Percentiles rank a stretch among this genome's conserved stretches.
Conservation (phyloP, 345 rosid genomes). For the Gossypium thurberi region DNA sequence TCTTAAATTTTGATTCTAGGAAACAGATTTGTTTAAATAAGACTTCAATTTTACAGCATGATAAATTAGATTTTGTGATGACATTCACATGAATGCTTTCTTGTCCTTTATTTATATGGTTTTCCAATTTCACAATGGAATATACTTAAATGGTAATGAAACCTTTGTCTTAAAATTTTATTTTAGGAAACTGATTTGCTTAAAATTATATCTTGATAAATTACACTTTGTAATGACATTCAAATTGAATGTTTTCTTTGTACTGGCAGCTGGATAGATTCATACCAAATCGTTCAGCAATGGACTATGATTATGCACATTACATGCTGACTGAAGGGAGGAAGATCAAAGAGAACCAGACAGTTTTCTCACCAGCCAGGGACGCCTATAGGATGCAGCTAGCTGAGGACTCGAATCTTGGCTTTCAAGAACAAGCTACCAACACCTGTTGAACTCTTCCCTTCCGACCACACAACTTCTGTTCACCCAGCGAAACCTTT, state of each 20-base stretch:
- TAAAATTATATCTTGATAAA: neutral
- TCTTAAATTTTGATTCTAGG: neutral
- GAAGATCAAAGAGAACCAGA: slow-evolving; percentile 39
- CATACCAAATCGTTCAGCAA: slow-evolving; percentile 70
- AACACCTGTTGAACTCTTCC: slow-evolving; percentile 16
- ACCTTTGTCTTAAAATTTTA: neutral
- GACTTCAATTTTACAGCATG: neutral
- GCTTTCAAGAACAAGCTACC: slow-evolving; percentile 73
- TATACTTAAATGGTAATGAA: neutral
- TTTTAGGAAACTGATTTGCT: neutral
- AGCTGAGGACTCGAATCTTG: slow-evolving; percentile 62
- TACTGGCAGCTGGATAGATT: slow-evolving; percentile 58
- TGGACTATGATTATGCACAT: slow-evolving; percentile 62
- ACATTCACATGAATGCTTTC: neutral
- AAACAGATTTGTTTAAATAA: neutral
- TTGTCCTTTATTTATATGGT: neutral
- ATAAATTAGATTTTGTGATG: neutral
- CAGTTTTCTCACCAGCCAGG: slow-evolving; percentile 43
- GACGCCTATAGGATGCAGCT: slow-evolving; percentile 59
- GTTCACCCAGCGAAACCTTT: slow-evolving; percentile 21
- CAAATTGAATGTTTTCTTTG: neutral
- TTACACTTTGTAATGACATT: neutral
- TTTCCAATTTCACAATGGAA: too few relatives aligned
- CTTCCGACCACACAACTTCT: slow-evolving; percentile 8
- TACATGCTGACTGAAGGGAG: slow-evolving; percentile 48